phyloP scores from a whole-genome alignment of 164 flowering plant species.

The Pachysandra terminalis region DNA sequence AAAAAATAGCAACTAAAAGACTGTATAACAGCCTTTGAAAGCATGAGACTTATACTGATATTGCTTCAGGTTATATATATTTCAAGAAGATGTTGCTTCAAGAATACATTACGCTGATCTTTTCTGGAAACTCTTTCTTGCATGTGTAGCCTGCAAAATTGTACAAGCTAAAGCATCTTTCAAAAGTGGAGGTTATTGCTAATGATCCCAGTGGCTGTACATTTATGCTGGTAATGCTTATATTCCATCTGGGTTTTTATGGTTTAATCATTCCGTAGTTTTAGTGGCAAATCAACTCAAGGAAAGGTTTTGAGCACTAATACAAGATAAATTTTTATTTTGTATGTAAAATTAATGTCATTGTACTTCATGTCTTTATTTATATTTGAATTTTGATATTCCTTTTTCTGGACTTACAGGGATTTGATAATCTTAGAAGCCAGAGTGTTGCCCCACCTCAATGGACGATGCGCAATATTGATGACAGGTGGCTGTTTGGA shows the following conservation, averaged over 20 bases:
- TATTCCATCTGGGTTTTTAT: slow-evolving; percentile 1
- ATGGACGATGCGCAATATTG: slow-evolving; percentile 98
- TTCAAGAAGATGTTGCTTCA: too few species aligned
- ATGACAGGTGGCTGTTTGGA: slow-evolving; percentile 70
- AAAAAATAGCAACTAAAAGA: neutral
- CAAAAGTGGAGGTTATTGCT: slow-evolving; percentile 89
- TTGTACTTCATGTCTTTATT: too few species aligned
- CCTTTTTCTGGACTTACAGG: slow-evolving; percentile 35
- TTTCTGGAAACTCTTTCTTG: neutral
- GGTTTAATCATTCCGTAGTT: slow-evolving; percentile 1
- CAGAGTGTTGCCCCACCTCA: slow-evolving; percentile 97
- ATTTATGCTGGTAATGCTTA: slow-evolving; percentile 73
- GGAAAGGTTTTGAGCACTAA: neutral
- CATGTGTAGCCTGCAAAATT: slow-evolving; percentile 81
- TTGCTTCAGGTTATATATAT: too few species aligned
- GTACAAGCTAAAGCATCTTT: slow-evolving; percentile 95
- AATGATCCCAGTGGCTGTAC: slow-evolving; percentile 97
- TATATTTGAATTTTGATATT: neutral
- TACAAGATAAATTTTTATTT: neutral
- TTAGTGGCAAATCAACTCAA: neutral
- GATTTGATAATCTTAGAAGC: slow-evolving; percentile 95
- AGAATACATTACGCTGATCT: neutral
- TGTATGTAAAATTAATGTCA: too few species aligned
- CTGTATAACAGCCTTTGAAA: neutral
- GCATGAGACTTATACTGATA: too few species aligned